Evolutionary conservation across 352 stramenopile genomes (phyloP).

Genomic region (Heterotrichella gracilis): DNA sequence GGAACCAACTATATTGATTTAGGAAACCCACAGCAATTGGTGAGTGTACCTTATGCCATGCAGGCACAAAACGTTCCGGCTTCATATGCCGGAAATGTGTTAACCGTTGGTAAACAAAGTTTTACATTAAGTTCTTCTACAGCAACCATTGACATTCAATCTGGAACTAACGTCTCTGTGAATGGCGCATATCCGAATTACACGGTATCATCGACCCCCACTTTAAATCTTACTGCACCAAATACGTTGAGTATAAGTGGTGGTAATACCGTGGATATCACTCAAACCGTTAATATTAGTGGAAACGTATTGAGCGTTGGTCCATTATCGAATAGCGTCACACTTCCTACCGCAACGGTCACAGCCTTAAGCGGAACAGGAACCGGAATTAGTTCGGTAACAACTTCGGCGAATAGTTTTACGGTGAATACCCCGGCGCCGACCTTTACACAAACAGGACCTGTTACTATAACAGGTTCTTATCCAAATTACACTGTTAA

Average conservation of each 20-base stretch:
- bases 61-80: too few relatives aligned
- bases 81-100: not conserved
- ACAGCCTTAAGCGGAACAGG: not conserved
- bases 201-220: not conserved
- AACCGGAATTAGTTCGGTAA: not conserved
- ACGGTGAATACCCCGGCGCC: not conserved
- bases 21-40: not conserved
- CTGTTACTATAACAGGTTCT: not conserved
- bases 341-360: not conserved
- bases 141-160: too few relatives aligned
- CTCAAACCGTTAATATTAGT: not conserved
- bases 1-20: not conserved
- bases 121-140: too few relatives aligned
- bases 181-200: too few relatives aligned
- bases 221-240: too few relatives aligned
- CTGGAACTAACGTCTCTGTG: too few relatives aligned
- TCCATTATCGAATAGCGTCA: not conserved
- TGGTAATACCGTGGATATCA: not conserved
- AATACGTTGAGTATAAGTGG: too few relatives aligned
- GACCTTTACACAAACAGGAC: not conserved
- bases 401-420: not conserved
- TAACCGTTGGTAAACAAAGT: too few relatives aligned
- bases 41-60: not conserved
- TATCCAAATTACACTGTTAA: not conserved
- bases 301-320: not conserved